Percentiles rank a stretch among this genome's conserved stretches.
Evolutionary conservation across 2,329 filamentous ascomycete species (phyloP).

Genomic region (Aspergillus jensenii): DNA sequence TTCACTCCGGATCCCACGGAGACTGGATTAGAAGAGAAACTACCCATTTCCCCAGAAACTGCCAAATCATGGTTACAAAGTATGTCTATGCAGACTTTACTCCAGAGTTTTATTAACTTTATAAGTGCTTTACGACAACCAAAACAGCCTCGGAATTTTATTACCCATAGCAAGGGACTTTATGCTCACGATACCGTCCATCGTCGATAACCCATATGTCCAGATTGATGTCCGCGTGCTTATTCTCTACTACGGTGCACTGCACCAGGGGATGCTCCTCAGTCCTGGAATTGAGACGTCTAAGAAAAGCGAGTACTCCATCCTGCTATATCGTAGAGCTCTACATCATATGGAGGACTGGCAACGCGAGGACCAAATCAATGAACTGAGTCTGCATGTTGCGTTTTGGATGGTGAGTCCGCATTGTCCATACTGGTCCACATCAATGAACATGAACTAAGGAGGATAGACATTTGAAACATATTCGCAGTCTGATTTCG

Average conservation of each 20-base stretch:
- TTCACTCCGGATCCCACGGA: not conserved
- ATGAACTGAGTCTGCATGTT: not conserved
- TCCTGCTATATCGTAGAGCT: not conserved
- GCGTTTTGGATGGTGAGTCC: not conserved
- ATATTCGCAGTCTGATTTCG: not conserved
- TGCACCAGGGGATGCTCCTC: not conserved
- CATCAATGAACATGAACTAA: not conserved
- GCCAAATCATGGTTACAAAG: not conserved
- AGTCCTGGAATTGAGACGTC: not conserved
- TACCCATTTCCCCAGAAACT: not conserved
- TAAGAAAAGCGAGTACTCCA: not conserved
- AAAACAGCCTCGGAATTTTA: not conserved
- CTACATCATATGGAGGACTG: not conserved
- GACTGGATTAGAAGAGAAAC: not conserved
- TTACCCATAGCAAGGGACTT: not conserved
- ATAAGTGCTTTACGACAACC: not conserved
- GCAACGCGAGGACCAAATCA: not conserved
- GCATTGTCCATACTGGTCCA: too few species aligned
- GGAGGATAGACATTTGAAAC: not conserved
- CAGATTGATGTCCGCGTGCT: not conserved
- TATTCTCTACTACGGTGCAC: not conserved
- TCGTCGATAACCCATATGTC: not conserved
- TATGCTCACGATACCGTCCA: not conserved
- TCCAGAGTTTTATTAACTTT: not conserved
- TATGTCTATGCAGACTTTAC: not conserved